Conservation (phyloP, 352 stramenopile species). For the Pythium angustatum region DNA sequence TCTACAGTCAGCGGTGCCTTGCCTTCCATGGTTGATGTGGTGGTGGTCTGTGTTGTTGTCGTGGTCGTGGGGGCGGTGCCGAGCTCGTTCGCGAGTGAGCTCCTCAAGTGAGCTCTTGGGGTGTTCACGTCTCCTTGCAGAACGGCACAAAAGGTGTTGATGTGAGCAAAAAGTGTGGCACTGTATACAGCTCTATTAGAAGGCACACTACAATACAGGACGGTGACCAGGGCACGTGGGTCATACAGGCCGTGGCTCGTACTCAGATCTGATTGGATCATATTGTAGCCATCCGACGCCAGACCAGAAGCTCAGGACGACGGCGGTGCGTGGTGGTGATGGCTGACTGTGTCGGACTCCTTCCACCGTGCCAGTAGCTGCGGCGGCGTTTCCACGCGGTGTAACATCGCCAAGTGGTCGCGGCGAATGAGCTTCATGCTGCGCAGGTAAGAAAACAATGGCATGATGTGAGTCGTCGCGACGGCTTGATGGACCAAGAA, state of each 20-base stretch:
- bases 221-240: background rate
- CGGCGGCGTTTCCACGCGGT: conserved; percentile 34
- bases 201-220: conserved; percentile 13
- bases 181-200: conserved; percentile 27
- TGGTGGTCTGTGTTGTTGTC: background rate
- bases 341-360: conserved; percentile 8
- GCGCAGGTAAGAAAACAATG: no score
- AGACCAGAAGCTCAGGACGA: background rate
- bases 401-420: conserved; percentile 40
- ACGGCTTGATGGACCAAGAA: no score
- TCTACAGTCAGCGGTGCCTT: conserved; percentile 72
- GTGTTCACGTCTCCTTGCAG: conserved; percentile 27
- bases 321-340: background rate
- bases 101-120: background rate
- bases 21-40: conserved; percentile 30
- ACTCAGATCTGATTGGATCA: conserved; percentile 9
- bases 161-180: conserved; percentile 40
- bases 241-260: background rate
- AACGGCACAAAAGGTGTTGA: conserved; percentile 30
- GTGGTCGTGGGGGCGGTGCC: background rate
- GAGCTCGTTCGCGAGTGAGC: background rate
- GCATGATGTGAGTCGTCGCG: no score
- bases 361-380: conserved; percentile 26
- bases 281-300: conserved; percentile 7
- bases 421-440: conserved; percentile 44